Base-by-base conservation (phyloP, 345 rosid genomes). In the Salix brachista region DNA sequence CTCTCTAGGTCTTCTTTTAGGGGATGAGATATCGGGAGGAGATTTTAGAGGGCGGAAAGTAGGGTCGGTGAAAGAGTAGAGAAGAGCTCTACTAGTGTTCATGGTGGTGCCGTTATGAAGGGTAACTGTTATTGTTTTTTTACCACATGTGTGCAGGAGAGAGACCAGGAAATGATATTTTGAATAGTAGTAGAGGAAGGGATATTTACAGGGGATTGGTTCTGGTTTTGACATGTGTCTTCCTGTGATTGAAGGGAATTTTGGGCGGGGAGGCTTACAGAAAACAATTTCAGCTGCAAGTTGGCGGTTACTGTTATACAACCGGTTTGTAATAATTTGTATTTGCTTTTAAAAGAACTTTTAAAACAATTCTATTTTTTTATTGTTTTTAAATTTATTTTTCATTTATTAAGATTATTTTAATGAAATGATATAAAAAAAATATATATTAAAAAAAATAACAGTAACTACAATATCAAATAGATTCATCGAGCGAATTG, bases 11-110 rank as follows among this genome's bases (percentile, higher is more conserved):
- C 69, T 44, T 28, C 66, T 80, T 70, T n/a, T 81, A 19, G 77
- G 80, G 44, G 77, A 28, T 21, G 77, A 48, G 17, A 78, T 2
- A 23, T 84, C 74, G 71, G 90, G 83, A 1, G 87, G 82, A 0
- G 80, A 70, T 52, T 74, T 79, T 16, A 62, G 86, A 19, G 82
- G 84, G 70, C 78, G 77, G 30, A 72, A 67, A 65, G 76, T 80
- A 66, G 86, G 89, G 23, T 58, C 26, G 14, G 88, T 62, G 80
- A 86, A 82, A 65, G 90, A 84, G 87, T 74, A 91, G 70, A 91
- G 84, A 39, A 85, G 71, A 75, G 88, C 89, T 78, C 91, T 81
- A 10, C 41, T 13, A 62, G 86, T 85, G 87, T 85, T 90, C 98
- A 94, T 80, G 78, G 80, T 84, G 87, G 83, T 58, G 28, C 26